Conservation (phyloP, 768 basidiomycete genomes). For the Boletellus sp. region DNA sequence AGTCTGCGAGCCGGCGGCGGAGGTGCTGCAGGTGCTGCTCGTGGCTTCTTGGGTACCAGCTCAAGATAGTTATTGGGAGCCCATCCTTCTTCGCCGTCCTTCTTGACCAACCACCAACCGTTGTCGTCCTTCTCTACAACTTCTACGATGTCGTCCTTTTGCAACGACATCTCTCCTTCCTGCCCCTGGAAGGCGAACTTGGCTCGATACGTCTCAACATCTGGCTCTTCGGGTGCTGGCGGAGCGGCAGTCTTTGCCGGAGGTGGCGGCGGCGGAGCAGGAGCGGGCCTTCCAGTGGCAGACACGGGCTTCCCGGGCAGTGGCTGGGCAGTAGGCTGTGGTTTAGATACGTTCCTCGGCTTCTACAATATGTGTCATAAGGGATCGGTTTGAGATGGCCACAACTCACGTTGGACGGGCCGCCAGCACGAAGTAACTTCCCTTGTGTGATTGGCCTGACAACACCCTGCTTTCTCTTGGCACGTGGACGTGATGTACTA, state of each 20-base stretch:
- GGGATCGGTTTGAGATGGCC: neutral
- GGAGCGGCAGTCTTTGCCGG: conserved; percentile 45
- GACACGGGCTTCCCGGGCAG: conserved; percentile 55
- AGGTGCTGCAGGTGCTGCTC: conserved; percentile 63
- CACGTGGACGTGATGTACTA: conserved; percentile 79
- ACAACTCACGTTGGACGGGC: conserved; percentile 56
- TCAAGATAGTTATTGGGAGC: conserved; percentile 94
- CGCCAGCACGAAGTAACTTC: conserved; percentile 73
- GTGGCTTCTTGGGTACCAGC: conserved; percentile 63
- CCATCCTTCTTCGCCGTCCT: conserved; percentile 82
- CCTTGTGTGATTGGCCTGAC: conserved; percentile 84
- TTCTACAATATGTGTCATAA: conserved; percentile 37
- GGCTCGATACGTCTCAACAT: conserved; percentile 75
- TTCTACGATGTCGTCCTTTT: conserved; percentile 91
- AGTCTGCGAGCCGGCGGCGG: conserved; percentile 55
- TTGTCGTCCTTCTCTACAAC: conserved; percentile 89
- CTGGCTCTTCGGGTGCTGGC: conserved; percentile 57
- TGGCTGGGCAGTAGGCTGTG: conserved; percentile 47
- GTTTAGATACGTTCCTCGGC: conserved; percentile 34
- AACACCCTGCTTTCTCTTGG: conserved; percentile 83
- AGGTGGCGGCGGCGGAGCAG: conserved; percentile 35
- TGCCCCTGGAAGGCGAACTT: conserved; percentile 93
- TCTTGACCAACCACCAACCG: conserved; percentile 98
- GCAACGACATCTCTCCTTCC: conserved; percentile 84
- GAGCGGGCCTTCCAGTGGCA: conserved; percentile 21